Conservation (phyloP, 805 yeast genomes). For the Candida pseudofarinosa region DNA sequence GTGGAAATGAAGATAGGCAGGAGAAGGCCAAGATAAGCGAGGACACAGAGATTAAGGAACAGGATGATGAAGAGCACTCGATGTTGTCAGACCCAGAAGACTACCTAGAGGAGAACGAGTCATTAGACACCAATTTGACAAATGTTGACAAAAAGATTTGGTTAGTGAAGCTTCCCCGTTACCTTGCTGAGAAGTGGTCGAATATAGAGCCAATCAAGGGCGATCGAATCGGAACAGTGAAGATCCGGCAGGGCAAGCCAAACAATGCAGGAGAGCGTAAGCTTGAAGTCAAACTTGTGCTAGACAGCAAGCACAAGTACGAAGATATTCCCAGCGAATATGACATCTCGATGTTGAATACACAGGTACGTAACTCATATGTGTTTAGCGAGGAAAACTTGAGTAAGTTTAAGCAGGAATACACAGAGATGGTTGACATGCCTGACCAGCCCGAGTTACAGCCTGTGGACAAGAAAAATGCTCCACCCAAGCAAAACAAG, state of each 20-base stretch:
- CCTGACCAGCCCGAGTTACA: conserved; percentile 50
- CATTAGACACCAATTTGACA: conserved; percentile 70
- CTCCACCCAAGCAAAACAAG: conserved; percentile 14
- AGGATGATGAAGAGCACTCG: conserved; percentile 23
- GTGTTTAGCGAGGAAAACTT: conserved; percentile 86
- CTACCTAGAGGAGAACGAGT: conserved; percentile 54
- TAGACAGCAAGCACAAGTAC: conserved; percentile 29
- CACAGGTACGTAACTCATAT: conserved; percentile 78
- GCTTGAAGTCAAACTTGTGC: conserved; percentile 52
- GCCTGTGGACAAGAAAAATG: conserved; percentile 25
- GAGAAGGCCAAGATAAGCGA: conserved; percentile 1
- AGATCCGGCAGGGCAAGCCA: conserved; percentile 49
- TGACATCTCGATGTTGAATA: conserved; percentile 72
- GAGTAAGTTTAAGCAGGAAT: conserved; percentile 48
- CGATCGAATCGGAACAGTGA: conserved; percentile 73
- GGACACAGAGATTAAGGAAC: conserved; percentile 2
- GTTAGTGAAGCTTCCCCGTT: conserved; percentile 88
- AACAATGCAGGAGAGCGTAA: conserved; percentile 19
- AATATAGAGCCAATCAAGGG: conserved; percentile 59
- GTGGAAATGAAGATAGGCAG: background rate
- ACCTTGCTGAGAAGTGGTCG: conserved; percentile 78
- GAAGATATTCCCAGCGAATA: conserved; percentile 73
- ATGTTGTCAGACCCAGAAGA: conserved; percentile 42
- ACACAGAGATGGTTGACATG: conserved; percentile 48
- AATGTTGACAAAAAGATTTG: conserved; percentile 72